phyloP scores from a whole-genome alignment of 768 basidiomycete species.

The Collybia nuda region DNA sequence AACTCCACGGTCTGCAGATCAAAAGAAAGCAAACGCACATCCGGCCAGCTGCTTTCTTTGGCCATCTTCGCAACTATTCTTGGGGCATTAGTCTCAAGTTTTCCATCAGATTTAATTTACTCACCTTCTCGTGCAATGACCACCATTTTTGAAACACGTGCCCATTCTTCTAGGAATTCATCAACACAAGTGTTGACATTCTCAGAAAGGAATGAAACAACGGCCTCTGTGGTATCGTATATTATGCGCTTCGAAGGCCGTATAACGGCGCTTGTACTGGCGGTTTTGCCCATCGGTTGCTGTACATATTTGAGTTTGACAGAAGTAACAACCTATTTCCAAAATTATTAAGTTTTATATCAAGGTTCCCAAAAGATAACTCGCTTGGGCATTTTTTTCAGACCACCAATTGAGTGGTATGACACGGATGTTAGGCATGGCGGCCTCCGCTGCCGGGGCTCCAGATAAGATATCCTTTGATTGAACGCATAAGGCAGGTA shows the following conservation, averaged over 20 bases:
- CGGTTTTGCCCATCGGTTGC: conserved; percentile 77
- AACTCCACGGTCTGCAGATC: conserved; percentile 93
- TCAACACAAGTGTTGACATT: conserved; percentile 87
- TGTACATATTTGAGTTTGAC: conserved; percentile 91
- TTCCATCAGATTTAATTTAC: conserved; percentile 3
- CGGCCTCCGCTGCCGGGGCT: conserved; percentile 85
- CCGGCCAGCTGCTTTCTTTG: conserved; percentile 66
- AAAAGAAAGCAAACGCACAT: conserved; percentile 83
- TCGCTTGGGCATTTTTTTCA: conserved; percentile 63
- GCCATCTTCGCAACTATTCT: conserved; percentile 78
- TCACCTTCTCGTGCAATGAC: conserved; percentile 88
- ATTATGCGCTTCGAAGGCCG: conserved; percentile 87
- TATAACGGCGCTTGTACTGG: conserved; percentile 60
- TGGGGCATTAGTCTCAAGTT: conserved; percentile 1
- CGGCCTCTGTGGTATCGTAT: conserved; percentile 84
- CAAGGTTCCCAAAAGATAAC: conserved; percentile 11
- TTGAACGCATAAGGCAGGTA: conserved; percentile 83
- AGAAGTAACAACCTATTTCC: conserved; percentile 73
- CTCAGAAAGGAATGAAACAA: conserved; percentile 87
- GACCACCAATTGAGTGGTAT: conserved; percentile 94
- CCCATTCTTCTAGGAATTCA: conserved; percentile 92
- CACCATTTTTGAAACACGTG: conserved; percentile 89
- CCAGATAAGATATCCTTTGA: conserved; percentile 80
- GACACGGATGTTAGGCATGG: conserved; percentile 89
- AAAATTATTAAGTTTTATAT: conserved; percentile 4